Base-by-base conservation (phyloP, 2,329 filamentous ascomycete genomes). In the Elsinoe batatas region DNA sequence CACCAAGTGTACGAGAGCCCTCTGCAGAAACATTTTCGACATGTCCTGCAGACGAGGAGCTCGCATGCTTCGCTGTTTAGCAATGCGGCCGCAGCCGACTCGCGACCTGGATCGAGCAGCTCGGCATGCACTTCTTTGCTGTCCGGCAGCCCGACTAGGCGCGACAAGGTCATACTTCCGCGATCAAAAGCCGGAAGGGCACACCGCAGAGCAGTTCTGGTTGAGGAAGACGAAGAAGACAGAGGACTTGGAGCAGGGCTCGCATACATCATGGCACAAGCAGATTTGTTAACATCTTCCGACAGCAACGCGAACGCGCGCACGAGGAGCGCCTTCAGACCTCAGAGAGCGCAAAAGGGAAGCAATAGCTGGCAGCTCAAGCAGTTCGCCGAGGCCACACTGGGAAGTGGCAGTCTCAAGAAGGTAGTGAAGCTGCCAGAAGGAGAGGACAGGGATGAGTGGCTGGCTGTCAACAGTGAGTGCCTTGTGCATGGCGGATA, bases 381-480 rank as follows among this genome's bases (percentile, higher is more conserved):
- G 71, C 93, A 98, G 71, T 98, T 97, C 78, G 93, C 93, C 53
- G 94, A 98, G 72, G 93, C 94, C 44, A 98, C 93, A 10, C 79
- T 98, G 36, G 93, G 93, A 35, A 94, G 89, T 64, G 93, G 93
- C 49, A 96, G 91, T 72, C 74, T 98, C 73, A 83, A 90, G 65
- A 97, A 98, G 76, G 90, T 95, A 26, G 93, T 98, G 62, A 95
- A 91, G 77, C 77, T 98, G 59, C 93, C 94, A 12, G 94, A 98
- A 68, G 93, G 94, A 58, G 93, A 98, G 69, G 93, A 98, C 68
- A 80, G 94, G 74, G 95, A 96, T 69, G 93, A 98, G 73, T 98
- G 93, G 93, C 74, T 98, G 59, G 93, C 93, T 26, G 93, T 98
- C 64, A 98, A 98, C 74, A 87, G 91, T 95, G 76, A 64, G 82